Conservation (phyloP, 2,329 filamentous ascomycete species). For the Xylaria sp. region DNA sequence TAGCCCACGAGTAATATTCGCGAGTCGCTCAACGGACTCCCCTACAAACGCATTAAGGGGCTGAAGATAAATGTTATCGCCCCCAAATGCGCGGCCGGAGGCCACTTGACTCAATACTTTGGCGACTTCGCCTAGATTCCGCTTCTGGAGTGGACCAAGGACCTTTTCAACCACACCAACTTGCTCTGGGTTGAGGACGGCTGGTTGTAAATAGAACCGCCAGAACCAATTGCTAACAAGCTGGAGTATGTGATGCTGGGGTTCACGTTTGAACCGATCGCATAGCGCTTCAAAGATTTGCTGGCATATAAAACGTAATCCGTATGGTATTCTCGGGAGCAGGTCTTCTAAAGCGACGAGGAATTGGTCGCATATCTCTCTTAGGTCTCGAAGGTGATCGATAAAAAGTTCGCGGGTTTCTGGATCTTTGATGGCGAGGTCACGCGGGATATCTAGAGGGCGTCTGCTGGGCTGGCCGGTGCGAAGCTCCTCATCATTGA, state of each 20-base stretch:
- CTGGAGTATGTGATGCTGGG: conserved; percentile 80
- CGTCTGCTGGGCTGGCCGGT: conserved; percentile 86
- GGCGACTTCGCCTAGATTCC: conserved; percentile 87
- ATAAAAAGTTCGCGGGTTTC: conserved; percentile 95
- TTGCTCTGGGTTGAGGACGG: conserved; percentile 88
- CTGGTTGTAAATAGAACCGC: conserved; percentile 92
- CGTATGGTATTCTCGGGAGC: conserved; percentile 89
- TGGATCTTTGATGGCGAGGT: conserved; percentile 93
- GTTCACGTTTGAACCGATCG: conserved; percentile 81
- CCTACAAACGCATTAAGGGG: conserved; percentile 91
- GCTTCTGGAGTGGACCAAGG: conserved; percentile 89
- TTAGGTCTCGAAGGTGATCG: conserved; percentile 89
- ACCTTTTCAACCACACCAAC: conserved; percentile 92
- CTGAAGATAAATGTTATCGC: conserved; percentile 94
- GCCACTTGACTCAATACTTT: conserved; percentile 92
- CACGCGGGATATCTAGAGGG: conserved; percentile 84
- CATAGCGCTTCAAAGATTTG: conserved; percentile 85
- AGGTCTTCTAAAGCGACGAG: conserved; percentile 83
- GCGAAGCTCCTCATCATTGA: conserved; percentile 96
- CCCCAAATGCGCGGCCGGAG: conserved; percentile 88
- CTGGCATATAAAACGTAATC: conserved; percentile 85
- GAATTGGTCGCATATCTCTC: conserved; percentile 94
- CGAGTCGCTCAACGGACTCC: conserved; percentile 83
- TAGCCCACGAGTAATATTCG: conserved; percentile 77
- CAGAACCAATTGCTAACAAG: conserved; percentile 91